Conservation (phyloP, 2,329 filamentous ascomycete species). For the Ophiostoma ips region DNA sequence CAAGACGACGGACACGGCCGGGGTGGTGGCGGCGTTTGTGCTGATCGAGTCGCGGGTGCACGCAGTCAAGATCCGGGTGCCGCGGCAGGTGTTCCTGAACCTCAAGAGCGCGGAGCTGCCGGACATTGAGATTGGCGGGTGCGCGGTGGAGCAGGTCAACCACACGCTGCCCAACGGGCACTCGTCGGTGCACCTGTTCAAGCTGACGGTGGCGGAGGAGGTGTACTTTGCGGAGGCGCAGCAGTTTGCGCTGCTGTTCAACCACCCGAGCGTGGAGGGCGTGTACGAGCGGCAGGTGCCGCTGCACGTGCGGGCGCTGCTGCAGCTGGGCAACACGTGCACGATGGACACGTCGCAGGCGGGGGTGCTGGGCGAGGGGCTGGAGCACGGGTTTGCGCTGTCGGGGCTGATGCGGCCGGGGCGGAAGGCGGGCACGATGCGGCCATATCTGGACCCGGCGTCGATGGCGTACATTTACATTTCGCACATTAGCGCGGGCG, state of each 20-base stretch:
- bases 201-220: conserved; percentile 78
- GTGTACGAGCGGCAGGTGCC: conserved; percentile 94
- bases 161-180: conserved; percentile 92
- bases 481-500: conserved; percentile 82
- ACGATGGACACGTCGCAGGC: conserved; percentile 85
- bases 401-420: conserved; percentile 55
- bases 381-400: conserved; percentile 90
- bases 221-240: conserved; percentile 73
- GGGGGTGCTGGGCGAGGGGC: conserved; percentile 79
- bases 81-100: conserved; percentile 81
- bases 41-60: conserved; percentile 91
- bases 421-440: conserved; percentile 44
- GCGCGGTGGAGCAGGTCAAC: conserved; percentile 82
- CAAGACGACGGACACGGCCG: conserved; percentile 66
- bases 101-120: conserved; percentile 77
- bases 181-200: conserved; percentile 86
- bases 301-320: conserved; percentile 69
- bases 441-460: conserved; percentile 60
- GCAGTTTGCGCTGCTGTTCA: conserved; percentile 71
- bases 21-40: conserved; percentile 77
- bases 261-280: conserved; percentile 87
- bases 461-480: conserved; percentile 76
- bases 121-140: conserved; percentile 73
- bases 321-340: conserved; percentile 81
- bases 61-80: conserved; percentile 74